Conservation (phyloP, 1,284 basidiomycete species). For the Rhizoctonia solani region DNA sequence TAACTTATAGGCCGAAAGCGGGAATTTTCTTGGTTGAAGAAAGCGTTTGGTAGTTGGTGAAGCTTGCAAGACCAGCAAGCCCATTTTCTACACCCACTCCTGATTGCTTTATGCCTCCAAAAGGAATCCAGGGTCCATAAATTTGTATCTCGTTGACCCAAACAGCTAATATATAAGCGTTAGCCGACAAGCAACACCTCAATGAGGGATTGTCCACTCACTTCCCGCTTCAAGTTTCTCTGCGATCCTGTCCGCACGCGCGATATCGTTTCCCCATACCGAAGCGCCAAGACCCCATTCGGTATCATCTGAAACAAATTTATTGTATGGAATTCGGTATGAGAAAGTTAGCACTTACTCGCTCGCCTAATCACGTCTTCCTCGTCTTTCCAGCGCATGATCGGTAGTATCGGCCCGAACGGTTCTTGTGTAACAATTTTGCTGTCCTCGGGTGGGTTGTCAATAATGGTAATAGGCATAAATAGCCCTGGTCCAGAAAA, state of each 20-base stretch:
- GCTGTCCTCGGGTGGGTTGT: slow-evolving; percentile 29
- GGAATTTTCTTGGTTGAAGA: slow-evolving; percentile 20
- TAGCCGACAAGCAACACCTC: no score
- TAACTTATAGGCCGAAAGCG: slow-evolving; percentile 44
- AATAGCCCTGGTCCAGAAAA: slow-evolving; percentile 16
- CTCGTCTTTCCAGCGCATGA: slow-evolving; percentile 31
- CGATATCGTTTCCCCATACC: slow-evolving; percentile 24
- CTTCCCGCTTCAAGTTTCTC: slow-evolving; percentile 23
- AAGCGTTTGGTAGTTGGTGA: slow-evolving; percentile 31
- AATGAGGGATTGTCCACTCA: slow-evolving; percentile 3
- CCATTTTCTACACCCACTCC: slow-evolving; percentile 29
- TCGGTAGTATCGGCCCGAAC: slow-evolving; percentile 27
- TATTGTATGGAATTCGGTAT: not conserved
- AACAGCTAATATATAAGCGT: slow-evolving; percentile 14
- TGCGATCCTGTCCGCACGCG: slow-evolving; percentile 1
- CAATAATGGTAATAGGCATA: slow-evolving; percentile 30
- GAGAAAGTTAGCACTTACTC: not conserved
- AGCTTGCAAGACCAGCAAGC: slow-evolving; percentile 25
- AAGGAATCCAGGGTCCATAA: slow-evolving; percentile 26
- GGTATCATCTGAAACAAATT: slow-evolving; percentile 8
- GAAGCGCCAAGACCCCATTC: slow-evolving; percentile 25
- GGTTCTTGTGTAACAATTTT: slow-evolving; percentile 31
- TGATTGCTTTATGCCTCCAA: slow-evolving; percentile 30
- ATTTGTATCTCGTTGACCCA: slow-evolving; percentile 34
- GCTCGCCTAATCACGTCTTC: slow-evolving; percentile 27